These are phyloP conservation scores for Fomitopsis betulina DNA, from an alignment of 1,284 basidiomycete genomes.

Conservation along the genomic window DNA sequence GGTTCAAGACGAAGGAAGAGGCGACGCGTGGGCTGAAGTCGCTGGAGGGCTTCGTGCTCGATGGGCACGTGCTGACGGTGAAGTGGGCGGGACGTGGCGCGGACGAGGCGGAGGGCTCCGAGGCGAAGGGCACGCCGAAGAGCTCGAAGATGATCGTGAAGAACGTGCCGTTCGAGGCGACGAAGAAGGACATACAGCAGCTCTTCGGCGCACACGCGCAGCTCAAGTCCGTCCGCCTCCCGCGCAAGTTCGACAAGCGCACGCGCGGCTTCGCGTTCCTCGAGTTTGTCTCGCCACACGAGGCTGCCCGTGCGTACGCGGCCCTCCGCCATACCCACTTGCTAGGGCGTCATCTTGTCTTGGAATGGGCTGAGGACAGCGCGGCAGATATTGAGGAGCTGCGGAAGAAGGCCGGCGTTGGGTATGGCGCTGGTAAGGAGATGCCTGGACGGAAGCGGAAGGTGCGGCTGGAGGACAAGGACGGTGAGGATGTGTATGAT, in stretches of 20 bases:
- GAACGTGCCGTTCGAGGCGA: conserved; percentile 96
- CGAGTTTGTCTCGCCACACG: conserved; percentile 84
- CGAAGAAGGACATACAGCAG: conserved; percentile 87
- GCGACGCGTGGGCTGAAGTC: conserved; percentile 78
- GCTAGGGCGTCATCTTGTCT: conserved; percentile 89
- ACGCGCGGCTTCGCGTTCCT: conserved; percentile 95
- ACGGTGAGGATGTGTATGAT: conserved; percentile 20
- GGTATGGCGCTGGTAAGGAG: conserved; percentile 60
- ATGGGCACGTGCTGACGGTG: conserved; percentile 83
- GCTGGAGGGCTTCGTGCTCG: conserved; percentile 80
- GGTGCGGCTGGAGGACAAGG: conserved; percentile 46
- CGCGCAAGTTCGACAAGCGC: conserved; percentile 81
- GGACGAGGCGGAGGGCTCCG: conserved; percentile 54
- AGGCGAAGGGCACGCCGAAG: conserved; percentile 36
- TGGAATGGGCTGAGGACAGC: conserved; percentile 90
- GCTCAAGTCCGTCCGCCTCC: conserved; percentile 87
- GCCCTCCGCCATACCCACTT: conserved; percentile 92
- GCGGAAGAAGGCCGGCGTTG: conserved; percentile 76
- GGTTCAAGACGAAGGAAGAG: conserved; percentile 74
- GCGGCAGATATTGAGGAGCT: conserved; percentile 66
- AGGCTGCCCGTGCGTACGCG: conserved; percentile 83
- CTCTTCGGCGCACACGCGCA: conserved; percentile 88
- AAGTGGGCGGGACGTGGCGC: conserved; percentile 86
- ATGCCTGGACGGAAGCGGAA: conserved; percentile 72
- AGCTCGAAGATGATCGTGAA: conserved; percentile 94